Evolutionary conservation across 495 filamentous ascomycete species (phyloP).

Genomic region (Echria macrotheca): DNA sequence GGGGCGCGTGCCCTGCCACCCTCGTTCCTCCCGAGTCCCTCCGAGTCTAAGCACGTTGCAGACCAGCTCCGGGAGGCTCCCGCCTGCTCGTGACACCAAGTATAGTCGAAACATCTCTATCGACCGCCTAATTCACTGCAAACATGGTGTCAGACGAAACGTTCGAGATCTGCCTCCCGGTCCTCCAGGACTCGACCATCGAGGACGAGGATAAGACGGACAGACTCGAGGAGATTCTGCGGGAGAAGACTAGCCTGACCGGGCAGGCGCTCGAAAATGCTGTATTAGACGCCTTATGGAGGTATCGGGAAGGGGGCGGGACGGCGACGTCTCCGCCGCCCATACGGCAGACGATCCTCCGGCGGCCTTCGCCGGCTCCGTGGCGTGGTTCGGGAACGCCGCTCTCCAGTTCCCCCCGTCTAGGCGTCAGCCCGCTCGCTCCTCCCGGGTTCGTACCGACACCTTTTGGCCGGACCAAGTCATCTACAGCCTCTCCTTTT

Average conservation of each 20-base stretch:
- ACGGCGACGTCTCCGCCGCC: conserved; percentile 72
- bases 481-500: conserved; percentile 81
- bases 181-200: conserved; percentile 74
- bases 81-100: too few species aligned
- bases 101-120: too few species aligned
- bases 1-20: too few species aligned
- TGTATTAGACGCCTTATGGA: conserved; percentile 87
- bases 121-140: too few species aligned
- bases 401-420: conserved; percentile 65
- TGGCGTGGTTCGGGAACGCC: conserved; percentile 84
- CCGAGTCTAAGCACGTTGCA: background rate
- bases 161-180: conserved; percentile 82
- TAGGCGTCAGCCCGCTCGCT: conserved; percentile 74
- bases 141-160: conserved; percentile 88
- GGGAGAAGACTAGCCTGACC: conserved; percentile 67
- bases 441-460: conserved; percentile 77
- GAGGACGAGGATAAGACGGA: conserved; percentile 97
- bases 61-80: too few species aligned
- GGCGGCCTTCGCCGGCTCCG: conserved; percentile 84
- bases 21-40: too few species aligned
- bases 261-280: conserved; percentile 84
- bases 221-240: conserved; percentile 79
- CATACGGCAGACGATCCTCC: conserved; percentile 80
- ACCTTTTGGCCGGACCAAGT: conserved; percentile 65
- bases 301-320: conserved; percentile 72